These are phyloP conservation scores for Herpotrichia juniperi DNA, from an alignment of 2,329 filamentous ascomycete genomes.

Conservation along the genomic window DNA sequence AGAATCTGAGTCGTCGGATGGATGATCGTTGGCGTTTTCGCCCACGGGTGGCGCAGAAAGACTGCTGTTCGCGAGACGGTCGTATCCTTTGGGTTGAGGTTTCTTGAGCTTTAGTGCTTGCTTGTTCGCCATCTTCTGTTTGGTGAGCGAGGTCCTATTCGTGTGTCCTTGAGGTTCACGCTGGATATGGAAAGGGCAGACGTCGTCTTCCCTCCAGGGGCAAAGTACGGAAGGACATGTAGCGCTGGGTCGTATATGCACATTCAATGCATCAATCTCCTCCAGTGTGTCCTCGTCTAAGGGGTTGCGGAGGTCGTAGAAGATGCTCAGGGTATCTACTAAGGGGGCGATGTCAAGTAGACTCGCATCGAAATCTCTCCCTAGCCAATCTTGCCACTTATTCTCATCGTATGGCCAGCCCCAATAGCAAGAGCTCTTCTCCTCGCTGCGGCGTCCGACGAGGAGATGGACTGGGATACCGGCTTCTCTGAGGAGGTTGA, in stretches of 20 bases:
- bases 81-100: background rate
- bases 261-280: slow-evolving; percentile 17
- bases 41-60: slow-evolving; percentile 15
- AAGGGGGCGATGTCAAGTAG: slow-evolving; percentile 19
- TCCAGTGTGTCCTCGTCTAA: slow-evolving; percentile 15
- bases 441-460: slow-evolving; percentile 23
- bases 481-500: slow-evolving; percentile 17
- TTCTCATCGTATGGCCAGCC: slow-evolving; percentile 21
- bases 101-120: slow-evolving; percentile 2
- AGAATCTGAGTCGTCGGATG: slow-evolving; percentile 13
- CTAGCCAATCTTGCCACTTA: slow-evolving; percentile 20
- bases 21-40: slow-evolving; percentile 19
- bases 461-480: slow-evolving; percentile 28
- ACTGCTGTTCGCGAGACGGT: slow-evolving; percentile 12
- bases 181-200: slow-evolving; percentile 2
- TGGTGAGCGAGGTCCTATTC: background rate
- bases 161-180: background rate
- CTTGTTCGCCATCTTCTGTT: slow-evolving; percentile 21
- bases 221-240: slow-evolving; percentile 17
- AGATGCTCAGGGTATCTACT: slow-evolving; percentile 26
- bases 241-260: slow-evolving; percentile 4
- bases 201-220: slow-evolving; percentile 8
- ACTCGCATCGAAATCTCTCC: slow-evolving; percentile 17
- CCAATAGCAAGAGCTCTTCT: slow-evolving; percentile 30
- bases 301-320: slow-evolving; percentile 33